Conservation (phyloP, 164 flowering plant genomes). For the Aristolochia fimbriata region DNA sequence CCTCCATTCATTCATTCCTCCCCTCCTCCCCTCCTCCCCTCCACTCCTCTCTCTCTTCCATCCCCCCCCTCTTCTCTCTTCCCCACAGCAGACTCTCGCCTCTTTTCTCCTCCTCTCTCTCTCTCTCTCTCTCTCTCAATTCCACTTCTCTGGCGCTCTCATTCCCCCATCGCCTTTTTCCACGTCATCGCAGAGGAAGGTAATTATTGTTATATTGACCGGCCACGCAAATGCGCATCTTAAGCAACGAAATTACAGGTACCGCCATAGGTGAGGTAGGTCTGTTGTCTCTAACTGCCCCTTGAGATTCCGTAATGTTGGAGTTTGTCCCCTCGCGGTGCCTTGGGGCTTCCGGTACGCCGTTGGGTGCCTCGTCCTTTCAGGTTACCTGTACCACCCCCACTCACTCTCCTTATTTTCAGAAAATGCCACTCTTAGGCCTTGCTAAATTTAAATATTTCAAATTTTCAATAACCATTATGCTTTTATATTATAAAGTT, state of each 20-base stretch:
- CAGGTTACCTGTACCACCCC: too few relatives aligned
- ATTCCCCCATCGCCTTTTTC: conserved; percentile 9
- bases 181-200: conserved; percentile 21
- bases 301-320: not conserved
- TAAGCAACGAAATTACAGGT: not conserved
- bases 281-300: not conserved
- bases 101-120: conserved; percentile 10
- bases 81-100: not conserved
- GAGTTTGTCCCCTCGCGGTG: too few relatives aligned
- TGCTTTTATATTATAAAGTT: too few relatives aligned
- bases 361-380: too few relatives aligned
- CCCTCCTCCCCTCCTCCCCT: conserved; percentile 1
- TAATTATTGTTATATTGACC: conserved; percentile 14
- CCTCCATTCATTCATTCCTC: conserved; percentile 38
- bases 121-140: conserved; percentile 9
- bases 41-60: conserved; percentile 2
- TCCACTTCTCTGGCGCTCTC: not conserved
- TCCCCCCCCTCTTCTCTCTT: conserved; percentile 5
- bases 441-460: too few relatives aligned
- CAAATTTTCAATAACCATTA: too few relatives aligned
- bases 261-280: not conserved
- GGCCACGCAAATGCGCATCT: conserved; percentile 4
- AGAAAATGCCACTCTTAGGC: not conserved
- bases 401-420: not conserved
- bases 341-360: too few relatives aligned